Percentiles rank a stretch among this genome's conserved stretches.
phyloP scores from a whole-genome alignment of 2,329 filamentous ascomycete genomes.

The Gaeumannomyces tritici region DNA sequence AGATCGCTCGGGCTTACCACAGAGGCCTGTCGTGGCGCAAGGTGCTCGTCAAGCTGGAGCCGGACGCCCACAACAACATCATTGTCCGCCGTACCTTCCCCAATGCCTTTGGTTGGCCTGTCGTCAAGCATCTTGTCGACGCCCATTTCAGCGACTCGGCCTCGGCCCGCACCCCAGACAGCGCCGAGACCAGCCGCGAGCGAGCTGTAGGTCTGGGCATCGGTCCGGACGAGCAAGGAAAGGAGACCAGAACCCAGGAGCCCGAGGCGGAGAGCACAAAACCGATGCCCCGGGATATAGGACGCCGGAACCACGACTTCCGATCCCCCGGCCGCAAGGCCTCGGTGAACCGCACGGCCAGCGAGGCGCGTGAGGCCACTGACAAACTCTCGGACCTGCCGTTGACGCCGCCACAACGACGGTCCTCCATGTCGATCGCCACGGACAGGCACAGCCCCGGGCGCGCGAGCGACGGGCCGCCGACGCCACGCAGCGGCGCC shows the following conservation, averaged over 20 bases:
- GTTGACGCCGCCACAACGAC: constrained; percentile 11
- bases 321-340: not conserved
- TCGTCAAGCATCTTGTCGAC: constrained; percentile 88
- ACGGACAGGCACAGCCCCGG: constrained; percentile 9
- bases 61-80: constrained; percentile 97
- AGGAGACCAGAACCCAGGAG: constrained; percentile 43
- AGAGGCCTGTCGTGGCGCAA: constrained; percentile 90
- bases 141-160: constrained; percentile 81
- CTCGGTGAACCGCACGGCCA: constrained; percentile 13
- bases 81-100: constrained; percentile 93
- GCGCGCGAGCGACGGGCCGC: not conserved
- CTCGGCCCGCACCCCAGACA: constrained; percentile 55
- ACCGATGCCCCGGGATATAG: not conserved
- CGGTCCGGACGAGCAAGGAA: constrained; percentile 51
- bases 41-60: constrained; percentile 88
- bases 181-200: constrained; percentile 57
- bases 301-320: not conserved
- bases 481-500: not conserved
- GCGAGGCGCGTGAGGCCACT: constrained; percentile 26
- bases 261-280: not conserved
- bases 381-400: constrained; percentile 39
- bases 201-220: constrained; percentile 52
- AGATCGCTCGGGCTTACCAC: constrained; percentile 94
- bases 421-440: constrained; percentile 4
- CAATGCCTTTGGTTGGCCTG: constrained; percentile 96